Evolutionary conservation across 164 flowering plant species (phyloP), one percentile per base, ranked within the genome.

Genomic region (Protea cynaroides): DNA sequence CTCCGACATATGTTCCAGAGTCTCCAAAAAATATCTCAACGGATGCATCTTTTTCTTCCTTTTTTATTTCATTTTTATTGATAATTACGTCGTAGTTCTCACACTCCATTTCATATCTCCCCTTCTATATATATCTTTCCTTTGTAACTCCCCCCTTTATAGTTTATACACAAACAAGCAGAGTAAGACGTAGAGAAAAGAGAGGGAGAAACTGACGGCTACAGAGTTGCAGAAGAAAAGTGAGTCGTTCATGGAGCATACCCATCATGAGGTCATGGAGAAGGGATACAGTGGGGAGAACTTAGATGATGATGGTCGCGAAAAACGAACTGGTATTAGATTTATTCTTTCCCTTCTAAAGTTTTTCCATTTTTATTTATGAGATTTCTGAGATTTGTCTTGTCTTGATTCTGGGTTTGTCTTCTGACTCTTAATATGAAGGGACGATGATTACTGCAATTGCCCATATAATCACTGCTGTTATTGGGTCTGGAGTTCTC

Each of bases 391-490:
- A n/a, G 7, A 6, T n/a, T 36, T 21, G n/a, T n/a, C n/a, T n/a
- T n/a, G n/a, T n/a, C n/a, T 22, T 1, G 13, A n/a, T n/a, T n/a
- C n/a, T n/a, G n/a, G n/a, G n/a, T n/a, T 38, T 40, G 8, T 69
- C 23, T 56, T 67, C 25, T 3, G 54, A 18, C 50, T 63, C 40
- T 34, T 12, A 7, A 40, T 15, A 18, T 49, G 61, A 62, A 93
- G 98, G 98, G 52, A 86, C 95, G 0, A 65, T 86, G 80, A 1
- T 84, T 63, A 91, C 97, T n/a, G 97, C 97, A 12, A 91, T 96
- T 71, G 96, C 97, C 1, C 98, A 94, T 62, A 90, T 94, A 8
- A 89, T 94, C 44, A 94, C 98, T 1, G 97, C 98, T 0, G 98
- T 94, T 54, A 94, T 94, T 34, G 98, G 98, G 36, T 94, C 98